phyloP scores from a whole-genome alignment of 2,329 filamentous ascomycete species.

The Penicillium concentricum region DNA sequence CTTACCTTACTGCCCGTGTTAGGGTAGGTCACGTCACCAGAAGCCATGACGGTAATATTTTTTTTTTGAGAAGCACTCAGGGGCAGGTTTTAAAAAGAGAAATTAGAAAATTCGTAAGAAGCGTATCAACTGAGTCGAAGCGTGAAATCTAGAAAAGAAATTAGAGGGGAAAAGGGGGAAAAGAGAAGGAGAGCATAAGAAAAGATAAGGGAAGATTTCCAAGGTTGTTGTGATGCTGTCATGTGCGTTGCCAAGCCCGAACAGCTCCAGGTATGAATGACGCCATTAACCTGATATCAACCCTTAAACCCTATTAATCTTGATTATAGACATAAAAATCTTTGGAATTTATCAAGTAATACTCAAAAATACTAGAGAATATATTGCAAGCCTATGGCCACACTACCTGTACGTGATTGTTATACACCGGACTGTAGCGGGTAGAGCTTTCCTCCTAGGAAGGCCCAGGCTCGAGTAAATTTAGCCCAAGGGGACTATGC shows the following conservation, averaged over 20 bases:
- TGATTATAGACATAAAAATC: too few relatives aligned
- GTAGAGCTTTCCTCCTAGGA: too few relatives aligned
- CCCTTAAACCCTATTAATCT: background rate
- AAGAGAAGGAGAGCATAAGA: conserved; percentile 9
- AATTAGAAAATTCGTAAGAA: conserved; percentile 7
- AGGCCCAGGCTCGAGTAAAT: too few relatives aligned
- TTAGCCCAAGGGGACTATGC: too few relatives aligned
- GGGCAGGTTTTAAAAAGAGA: background rate
- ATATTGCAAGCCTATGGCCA: too few relatives aligned
- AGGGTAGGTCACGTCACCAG: conserved; percentile 40
- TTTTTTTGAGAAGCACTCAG: background rate
- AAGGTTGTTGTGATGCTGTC: conserved; percentile 24
- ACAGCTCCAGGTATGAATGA: background rate
- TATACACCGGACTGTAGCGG: too few relatives aligned
- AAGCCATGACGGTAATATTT: conserved; percentile 29
- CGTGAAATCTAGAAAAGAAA: background rate
- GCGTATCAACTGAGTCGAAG: conserved; percentile 1
- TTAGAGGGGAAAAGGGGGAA: background rate
- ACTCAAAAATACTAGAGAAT: too few relatives aligned
- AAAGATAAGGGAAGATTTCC: conserved; percentile 20
- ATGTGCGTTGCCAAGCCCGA: conserved; percentile 26
- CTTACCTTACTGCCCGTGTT: conserved; percentile 43
- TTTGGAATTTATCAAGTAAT: too few relatives aligned
- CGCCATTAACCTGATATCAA: background rate
- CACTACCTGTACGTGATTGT: too few relatives aligned